These are phyloP conservation scores for Trichaptum fuscoviolaceum DNA, from an alignment of 768 basidiomycete genomes.

Conservation along the genomic window DNA sequence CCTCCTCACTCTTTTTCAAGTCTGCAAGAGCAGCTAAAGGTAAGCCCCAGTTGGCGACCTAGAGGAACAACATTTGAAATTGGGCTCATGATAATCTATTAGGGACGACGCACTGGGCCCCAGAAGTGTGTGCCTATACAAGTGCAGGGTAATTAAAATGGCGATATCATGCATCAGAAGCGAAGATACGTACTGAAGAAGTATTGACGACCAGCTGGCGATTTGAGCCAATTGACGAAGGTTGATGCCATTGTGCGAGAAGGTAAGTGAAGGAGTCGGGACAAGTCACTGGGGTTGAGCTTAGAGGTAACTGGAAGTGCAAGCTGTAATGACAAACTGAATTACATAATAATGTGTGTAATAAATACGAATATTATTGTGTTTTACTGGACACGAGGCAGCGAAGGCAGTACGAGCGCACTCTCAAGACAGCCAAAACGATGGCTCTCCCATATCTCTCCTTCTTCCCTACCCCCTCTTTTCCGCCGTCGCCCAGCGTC, in stretches of 20 bases:
- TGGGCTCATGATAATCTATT: slow-evolving; percentile 4
- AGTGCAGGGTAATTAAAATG: slow-evolving; percentile 9
- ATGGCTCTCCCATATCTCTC: slow-evolving; percentile 5
- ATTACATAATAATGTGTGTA: not conserved
- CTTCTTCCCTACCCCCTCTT: slow-evolving; percentile 9
- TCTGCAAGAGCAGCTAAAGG: slow-evolving; percentile 92
- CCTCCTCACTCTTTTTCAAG: slow-evolving; percentile 88
- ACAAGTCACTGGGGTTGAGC: not conserved
- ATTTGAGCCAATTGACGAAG: slow-evolving; percentile 85
- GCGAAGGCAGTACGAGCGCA: not conserved
- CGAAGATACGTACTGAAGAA: slow-evolving; percentile 77
- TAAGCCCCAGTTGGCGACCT: slow-evolving; percentile 99
- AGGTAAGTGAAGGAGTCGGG: slow-evolving; percentile 14
- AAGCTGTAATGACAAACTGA: not conserved
- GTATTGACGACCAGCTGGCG: slow-evolving; percentile 88
- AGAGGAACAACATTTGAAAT: slow-evolving; percentile 12
- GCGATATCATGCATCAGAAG: slow-evolving; percentile 4
- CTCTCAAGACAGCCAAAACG: not conserved
- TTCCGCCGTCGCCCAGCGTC: slow-evolving; percentile 19
- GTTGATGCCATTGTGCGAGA: slow-evolving; percentile 64
- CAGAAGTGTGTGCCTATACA: slow-evolving; percentile 89
- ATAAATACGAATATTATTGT: not conserved
- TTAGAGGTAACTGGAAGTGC: slow-evolving; percentile 11
- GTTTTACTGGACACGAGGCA: not conserved
- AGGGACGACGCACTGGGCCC: slow-evolving; percentile 75